Percentiles rank a stretch among this genome's conserved stretches.
These are phyloP conservation scores for Camelina hispida DNA, from an alignment of 345 rosid genomes.

Conservation along the genomic window DNA sequence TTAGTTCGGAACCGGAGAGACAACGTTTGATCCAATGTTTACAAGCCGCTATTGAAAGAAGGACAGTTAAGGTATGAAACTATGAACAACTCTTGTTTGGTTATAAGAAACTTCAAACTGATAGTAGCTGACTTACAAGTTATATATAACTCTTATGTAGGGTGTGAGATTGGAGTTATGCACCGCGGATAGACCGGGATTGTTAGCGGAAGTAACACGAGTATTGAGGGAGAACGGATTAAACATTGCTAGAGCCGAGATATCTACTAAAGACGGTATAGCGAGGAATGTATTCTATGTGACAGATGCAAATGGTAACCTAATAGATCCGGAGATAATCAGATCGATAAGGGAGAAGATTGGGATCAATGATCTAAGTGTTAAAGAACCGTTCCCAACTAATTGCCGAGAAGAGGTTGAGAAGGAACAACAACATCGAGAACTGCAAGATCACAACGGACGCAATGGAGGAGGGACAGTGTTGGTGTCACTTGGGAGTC, in stretches of 20 bases:
- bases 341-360: slow-evolving; percentile 72
- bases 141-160: slow-evolving; percentile 40
- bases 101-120: not conserved
- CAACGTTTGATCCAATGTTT: slow-evolving; percentile 90
- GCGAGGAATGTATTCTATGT: slow-evolving; percentile 76
- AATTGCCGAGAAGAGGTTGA: slow-evolving; percentile 51
- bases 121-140: not conserved
- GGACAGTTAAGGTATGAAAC: slow-evolving; percentile 70
- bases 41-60: slow-evolving; percentile 84
- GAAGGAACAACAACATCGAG: slow-evolving; percentile 59
- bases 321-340: slow-evolving; percentile 63
- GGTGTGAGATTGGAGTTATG: slow-evolving; percentile 84
- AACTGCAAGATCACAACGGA: slow-evolving; percentile 17
- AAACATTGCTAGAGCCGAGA: slow-evolving; percentile 87
- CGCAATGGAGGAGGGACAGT: slow-evolving; percentile 59
- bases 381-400: slow-evolving; percentile 68
- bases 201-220: slow-evolving; percentile 82
- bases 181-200: slow-evolving; percentile 64
- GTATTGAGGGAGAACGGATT: slow-evolving; percentile 85
- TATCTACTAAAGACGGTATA: slow-evolving; percentile 62
- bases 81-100: not conserved
- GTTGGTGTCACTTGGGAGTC: slow-evolving; percentile 81
- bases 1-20: slow-evolving; percentile 89
- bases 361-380: slow-evolving; percentile 59
- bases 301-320: slow-evolving; percentile 73